These are phyloP conservation scores for Globisporangium nagaii DNA, from an alignment of 352 stramenopile species.

Conservation along the genomic window DNA sequence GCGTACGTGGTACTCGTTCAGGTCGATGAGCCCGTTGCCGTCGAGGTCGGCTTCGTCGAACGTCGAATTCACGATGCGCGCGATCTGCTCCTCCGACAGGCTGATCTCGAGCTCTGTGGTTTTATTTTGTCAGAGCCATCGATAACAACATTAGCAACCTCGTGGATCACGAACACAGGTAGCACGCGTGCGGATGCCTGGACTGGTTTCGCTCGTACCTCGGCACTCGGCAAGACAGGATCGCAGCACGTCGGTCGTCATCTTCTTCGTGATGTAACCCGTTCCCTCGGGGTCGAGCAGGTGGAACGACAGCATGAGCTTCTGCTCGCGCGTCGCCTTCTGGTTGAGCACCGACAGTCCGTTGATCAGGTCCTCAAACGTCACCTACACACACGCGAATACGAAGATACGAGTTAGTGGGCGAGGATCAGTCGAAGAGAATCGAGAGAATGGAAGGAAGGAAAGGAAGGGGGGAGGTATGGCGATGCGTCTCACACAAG, in stretches of 20 bases:
- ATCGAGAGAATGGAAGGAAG: background rate
- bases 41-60: conserved; percentile 80
- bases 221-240: conserved; percentile 83
- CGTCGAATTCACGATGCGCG: conserved; percentile 77
- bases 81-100: conserved; percentile 69
- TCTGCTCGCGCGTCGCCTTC: conserved; percentile 82
- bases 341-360: conserved; percentile 78
- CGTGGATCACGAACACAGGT: no score
- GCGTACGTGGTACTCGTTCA: conserved; percentile 74
- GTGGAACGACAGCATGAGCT: conserved; percentile 84
- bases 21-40: conserved; percentile 68
- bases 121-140: no score
- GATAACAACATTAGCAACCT: no score
- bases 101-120: conserved; percentile 66
- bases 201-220: conserved; percentile 45
- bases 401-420: no score
- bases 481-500: background rate
- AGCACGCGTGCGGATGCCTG: no score
- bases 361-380: conserved; percentile 79
- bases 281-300: conserved; percentile 71
- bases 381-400: conserved; percentile 36
- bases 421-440: background rate
- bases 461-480: background rate
- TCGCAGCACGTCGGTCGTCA: conserved; percentile 73
- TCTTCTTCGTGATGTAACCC: conserved; percentile 80